phyloP scores from a whole-genome alignment of 805 yeast species.

The Wickerhamomyces mucosus region DNA sequence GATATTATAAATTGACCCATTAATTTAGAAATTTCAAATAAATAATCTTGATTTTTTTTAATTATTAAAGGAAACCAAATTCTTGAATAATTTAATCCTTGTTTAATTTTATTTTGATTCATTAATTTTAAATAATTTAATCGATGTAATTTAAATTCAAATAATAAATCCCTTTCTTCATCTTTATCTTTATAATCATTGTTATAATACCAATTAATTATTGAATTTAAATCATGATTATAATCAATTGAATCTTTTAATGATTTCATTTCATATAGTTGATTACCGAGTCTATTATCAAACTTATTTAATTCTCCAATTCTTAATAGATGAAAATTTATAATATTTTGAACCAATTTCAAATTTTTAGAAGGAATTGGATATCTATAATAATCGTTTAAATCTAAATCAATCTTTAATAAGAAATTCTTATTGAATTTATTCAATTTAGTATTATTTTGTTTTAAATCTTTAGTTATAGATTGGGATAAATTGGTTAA shows the following conservation, averaged over 20 bases:
- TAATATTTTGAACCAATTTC: slow-evolving; percentile 28
- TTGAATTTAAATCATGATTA: slow-evolving; percentile 30
- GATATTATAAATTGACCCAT: slow-evolving; percentile 26
- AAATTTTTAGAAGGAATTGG: slow-evolving; percentile 16
- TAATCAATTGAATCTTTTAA: slow-evolving; percentile 27
- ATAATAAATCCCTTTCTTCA: slow-evolving; percentile 12
- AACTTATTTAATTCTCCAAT: slow-evolving; percentile 32
- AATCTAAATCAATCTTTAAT: slow-evolving; percentile 22
- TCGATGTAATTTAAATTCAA: slow-evolving; percentile 37
- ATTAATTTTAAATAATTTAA: slow-evolving; percentile 29
- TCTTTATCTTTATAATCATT: slow-evolving; percentile 9
- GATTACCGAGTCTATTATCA: slow-evolving; percentile 13
- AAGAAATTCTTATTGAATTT: slow-evolving; percentile 21
- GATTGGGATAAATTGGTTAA: too few relatives aligned
- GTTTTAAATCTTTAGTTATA: slow-evolving; percentile 20
- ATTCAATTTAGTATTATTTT: slow-evolving; percentile 15
- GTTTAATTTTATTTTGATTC: slow-evolving; percentile 14
- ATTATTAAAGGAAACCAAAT: slow-evolving; percentile 30
- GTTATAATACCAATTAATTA: slow-evolving; percentile 38
- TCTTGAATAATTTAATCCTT: slow-evolving; percentile 37
- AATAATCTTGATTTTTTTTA: slow-evolving; percentile 22
- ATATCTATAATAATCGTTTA: slow-evolving; percentile 26
- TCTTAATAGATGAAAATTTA: slow-evolving; percentile 37
- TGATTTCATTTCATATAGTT: slow-evolving; percentile 22
- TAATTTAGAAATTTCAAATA: slow-evolving; percentile 34